phyloP scores from a whole-genome alignment of 1,284 basidiomycete species.

The Tremellales sp. region DNA sequence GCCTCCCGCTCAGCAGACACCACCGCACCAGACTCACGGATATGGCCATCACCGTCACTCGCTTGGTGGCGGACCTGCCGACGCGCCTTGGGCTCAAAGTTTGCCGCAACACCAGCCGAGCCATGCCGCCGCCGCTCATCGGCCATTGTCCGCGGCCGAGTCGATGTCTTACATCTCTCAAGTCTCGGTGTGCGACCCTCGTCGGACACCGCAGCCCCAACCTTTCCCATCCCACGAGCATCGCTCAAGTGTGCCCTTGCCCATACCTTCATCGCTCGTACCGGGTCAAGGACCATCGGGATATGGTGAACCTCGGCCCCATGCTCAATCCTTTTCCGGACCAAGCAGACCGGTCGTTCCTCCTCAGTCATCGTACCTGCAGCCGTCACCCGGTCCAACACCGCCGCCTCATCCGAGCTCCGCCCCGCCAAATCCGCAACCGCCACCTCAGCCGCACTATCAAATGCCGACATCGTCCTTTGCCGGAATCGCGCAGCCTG shows the following conservation, averaged over 20 bases:
- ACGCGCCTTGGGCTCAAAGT: conserved; percentile 33
- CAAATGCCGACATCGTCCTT: conserved; percentile 26
- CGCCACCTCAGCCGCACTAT: conserved; percentile 25
- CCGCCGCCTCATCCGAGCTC: conserved; percentile 6
- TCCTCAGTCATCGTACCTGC: conserved; percentile 11
- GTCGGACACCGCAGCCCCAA: too few species aligned
- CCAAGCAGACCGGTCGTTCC: not conserved
- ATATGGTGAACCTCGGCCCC: not conserved
- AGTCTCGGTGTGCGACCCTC: too few species aligned
- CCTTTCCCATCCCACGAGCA: too few species aligned
- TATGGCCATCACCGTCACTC: conserved; percentile 34
- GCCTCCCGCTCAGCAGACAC: conserved; percentile 13
- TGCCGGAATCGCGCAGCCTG: conserved; percentile 11
- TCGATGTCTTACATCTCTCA: too few species aligned
- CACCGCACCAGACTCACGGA: conserved; percentile 5
- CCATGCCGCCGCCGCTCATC: not conserved
- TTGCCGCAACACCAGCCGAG: conserved; percentile 20
- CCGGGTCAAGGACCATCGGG: not conserved
- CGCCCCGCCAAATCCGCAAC: conserved; percentile 14
- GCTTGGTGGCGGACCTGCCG: conserved; percentile 17
- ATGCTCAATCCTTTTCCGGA: not conserved
- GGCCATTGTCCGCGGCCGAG: not conserved
- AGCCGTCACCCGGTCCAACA: conserved; percentile 7
- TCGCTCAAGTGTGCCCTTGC: too few species aligned
- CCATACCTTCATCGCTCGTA: too few species aligned